Evolutionary conservation across 2,329 filamentous ascomycete genomes (phyloP), one percentile per base, ranked within the genome.

Genomic region (Dactylellina sp.): DNA sequence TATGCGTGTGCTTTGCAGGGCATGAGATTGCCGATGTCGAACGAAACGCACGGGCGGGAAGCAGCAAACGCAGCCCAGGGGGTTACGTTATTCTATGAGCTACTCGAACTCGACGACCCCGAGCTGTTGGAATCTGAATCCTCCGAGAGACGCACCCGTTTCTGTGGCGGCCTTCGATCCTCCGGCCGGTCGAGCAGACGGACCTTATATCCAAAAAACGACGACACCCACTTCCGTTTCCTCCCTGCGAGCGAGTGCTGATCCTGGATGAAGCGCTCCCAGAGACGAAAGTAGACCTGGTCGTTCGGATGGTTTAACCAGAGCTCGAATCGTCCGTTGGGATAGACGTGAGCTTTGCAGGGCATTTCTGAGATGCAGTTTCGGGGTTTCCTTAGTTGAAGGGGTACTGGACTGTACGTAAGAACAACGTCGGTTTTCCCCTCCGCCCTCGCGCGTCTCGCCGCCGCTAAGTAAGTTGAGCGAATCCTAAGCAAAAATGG

Each of bases 311-410:
- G 60, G 61, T 65, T 72, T 42, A 65, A 28, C 68, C 68, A 72
- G 37, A 72, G 68, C 49, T 72, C 68, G 56, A 72, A 72, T 53
- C 68, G 47, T 53, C 68, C 68, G 60, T 65, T 50, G 4, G 68
- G 68, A 42, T 72, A 72, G 61, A 72, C 50, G 68, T 72, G 68
- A 61, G 68, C 68, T 39, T 72, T 72, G 53, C 68, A 72, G 44
- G 68, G 68, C 68, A 72, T 72, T n/a, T 46, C 55, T 72, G 60
- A 56, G 16, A 53, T 44, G 35, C 22, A 44, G 24, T 20, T 25
- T 44, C 49, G 9, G 24, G 20, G 18, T 18, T 46, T 12, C 28
- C 35, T n/a, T 55, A 7, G 42, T 24, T 16, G 14, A 46, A 35
- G 47, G 37, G 18, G 18, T 24, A 40, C 18, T 25, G 18, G 56